Percentiles rank a stretch among this genome's conserved stretches.
phyloP scores from a whole-genome alignment of 768 basidiomycete genomes.

The Psilocybe azurescens region DNA sequence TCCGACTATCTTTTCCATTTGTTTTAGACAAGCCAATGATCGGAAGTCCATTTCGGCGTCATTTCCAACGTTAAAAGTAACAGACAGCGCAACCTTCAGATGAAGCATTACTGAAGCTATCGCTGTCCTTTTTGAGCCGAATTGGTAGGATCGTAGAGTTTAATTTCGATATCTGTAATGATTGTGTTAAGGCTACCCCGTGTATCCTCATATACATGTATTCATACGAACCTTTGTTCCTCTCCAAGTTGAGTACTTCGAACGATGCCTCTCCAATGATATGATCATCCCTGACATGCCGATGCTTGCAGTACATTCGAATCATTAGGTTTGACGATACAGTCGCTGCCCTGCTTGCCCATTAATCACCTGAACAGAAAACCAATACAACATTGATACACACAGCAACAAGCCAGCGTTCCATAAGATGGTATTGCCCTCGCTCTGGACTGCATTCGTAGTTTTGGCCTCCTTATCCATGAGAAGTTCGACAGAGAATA shows the following conservation, averaged over 20 bases:
- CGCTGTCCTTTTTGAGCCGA: not conserved
- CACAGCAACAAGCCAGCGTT: not conserved
- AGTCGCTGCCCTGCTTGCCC: not conserved
- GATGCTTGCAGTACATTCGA: not conserved
- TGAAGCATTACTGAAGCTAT: not conserved
- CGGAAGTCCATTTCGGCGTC: not conserved
- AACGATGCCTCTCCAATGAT: not conserved
- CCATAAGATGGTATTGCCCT: too few species aligned
- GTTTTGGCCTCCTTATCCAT: not conserved
- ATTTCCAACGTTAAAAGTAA: not conserved
- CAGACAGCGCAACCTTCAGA: not conserved
- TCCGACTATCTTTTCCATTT: slow-evolving; percentile 5
- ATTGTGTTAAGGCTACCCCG: too few species aligned
- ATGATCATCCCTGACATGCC: slow-evolving; percentile 1
- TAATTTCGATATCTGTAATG: not conserved
- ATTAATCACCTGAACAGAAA: not conserved
- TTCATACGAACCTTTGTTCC: not conserved
- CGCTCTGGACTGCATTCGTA: too few species aligned
- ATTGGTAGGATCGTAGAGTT: not conserved
- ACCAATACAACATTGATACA: too few species aligned
- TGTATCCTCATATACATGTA: not conserved
- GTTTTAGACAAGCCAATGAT: not conserved
- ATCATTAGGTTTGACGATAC: not conserved
- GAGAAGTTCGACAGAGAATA: not conserved
- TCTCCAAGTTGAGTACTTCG: not conserved